Evolutionary conservation across 352 stramenopile genomes (phyloP), one percentile per base, ranked within the genome.

Genomic region (Pythium myriotylum): DNA sequence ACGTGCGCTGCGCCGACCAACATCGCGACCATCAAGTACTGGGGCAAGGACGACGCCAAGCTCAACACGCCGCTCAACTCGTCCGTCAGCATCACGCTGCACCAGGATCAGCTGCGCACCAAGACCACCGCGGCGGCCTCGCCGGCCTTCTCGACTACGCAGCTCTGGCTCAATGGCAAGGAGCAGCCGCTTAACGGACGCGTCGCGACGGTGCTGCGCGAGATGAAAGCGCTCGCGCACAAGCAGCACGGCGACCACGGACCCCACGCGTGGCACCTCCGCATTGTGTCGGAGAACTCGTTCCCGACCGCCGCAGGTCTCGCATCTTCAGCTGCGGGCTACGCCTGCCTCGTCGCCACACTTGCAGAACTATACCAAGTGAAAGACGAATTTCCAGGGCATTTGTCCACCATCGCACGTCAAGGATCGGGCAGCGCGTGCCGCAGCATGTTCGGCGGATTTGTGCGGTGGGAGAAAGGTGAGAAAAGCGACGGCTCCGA

Each of bases 11-110:
- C 94, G 54, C 95, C 95, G 8, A 98, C 96, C 19, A 99, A 99
- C 76, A 99, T 99, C 63, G 97, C 97, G 23, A 89, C 97, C 27
- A 96, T 99, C 73, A 98, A 98, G 77, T 99, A 99, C 79, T 99
- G 97, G 97, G 97, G 97, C 37, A 99, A 99, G 74, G 76, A 83
- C 27, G 70, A 92, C 67, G 77, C 81, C 33, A 65, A 73, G 27
- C 88, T 97, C 47, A 99, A 99, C 76, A 98, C 97, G 32, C 97
- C 97, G 12, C 92, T 99, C 48, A 99, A 99, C 74, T 93, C 86
- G 33, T 98, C 89, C n/a, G 77, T 98, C 20, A 98, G 86, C 58
- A 84, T 99, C n/a, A 99, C 97, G 39, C 81, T 99, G 41, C 76
- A 98, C 71, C 91, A 98, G 67, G 80, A 86, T 46, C 89, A 99